Conservation (phyloP, 805 yeast genomes). For the Starmerella khaoyaiensis region DNA sequence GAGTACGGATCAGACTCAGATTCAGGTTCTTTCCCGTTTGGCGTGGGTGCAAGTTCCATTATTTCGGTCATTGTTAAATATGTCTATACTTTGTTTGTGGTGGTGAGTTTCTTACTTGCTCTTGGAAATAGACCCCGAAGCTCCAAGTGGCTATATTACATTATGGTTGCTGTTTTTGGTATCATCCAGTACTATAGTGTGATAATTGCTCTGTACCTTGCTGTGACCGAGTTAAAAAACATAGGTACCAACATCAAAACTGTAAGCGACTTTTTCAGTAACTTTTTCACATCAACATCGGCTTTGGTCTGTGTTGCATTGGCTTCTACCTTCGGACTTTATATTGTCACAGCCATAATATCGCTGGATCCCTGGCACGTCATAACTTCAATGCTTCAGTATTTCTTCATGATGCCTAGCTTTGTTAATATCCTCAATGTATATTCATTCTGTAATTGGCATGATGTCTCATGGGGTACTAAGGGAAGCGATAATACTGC, state of each 20-base stretch:
- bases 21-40: conserved; percentile 30
- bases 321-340: conserved; percentile 47
- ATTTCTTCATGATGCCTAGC: conserved; percentile 28
- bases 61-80: conserved; percentile 42
- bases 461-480: conserved; percentile 66
- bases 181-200: conserved; percentile 47
- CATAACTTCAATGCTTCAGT: conserved; percentile 38
- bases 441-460: conserved; percentile 58
- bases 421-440: conserved; percentile 41
- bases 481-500: conserved; percentile 46
- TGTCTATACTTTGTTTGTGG: conserved; percentile 44
- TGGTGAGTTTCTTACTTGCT: conserved; percentile 47
- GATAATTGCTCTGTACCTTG: conserved; percentile 46
- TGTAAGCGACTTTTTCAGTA: conserved; percentile 24
- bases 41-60: conserved; percentile 26
- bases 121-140: conserved; percentile 57
- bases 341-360: conserved; percentile 44
- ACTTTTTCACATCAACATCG: conserved; percentile 34
- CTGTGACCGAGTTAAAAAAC: conserved; percentile 38
- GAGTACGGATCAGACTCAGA: conserved; percentile 35
- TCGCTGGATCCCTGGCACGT: conserved; percentile 59
- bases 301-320: conserved; percentile 49
- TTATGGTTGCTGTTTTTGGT: conserved; percentile 44
- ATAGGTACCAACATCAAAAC: conserved; percentile 23
- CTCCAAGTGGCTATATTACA: conserved; percentile 41